Percentiles rank a stretch among this genome's conserved stretches.
phyloP scores from a whole-genome alignment of 2,329 filamentous ascomycete genomes.

The Cytospora chrysosperma region DNA sequence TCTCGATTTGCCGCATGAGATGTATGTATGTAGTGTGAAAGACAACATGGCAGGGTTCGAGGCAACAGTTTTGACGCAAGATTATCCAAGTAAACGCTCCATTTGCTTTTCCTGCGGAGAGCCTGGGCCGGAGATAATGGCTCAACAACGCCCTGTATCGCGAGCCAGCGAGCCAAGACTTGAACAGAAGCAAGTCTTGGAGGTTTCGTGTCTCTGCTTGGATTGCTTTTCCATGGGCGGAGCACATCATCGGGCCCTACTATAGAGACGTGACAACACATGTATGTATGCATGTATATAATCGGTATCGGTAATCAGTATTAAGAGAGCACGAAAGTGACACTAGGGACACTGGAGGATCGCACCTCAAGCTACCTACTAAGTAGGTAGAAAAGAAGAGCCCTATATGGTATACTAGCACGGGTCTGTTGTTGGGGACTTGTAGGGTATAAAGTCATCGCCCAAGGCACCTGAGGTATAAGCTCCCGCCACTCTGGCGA shows the following conservation, averaged over 20 bases:
- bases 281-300: no score
- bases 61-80: background rate
- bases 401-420: background rate
- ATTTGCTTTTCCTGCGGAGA: background rate
- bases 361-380: background rate
- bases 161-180: background rate
- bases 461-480: background rate
- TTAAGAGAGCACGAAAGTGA: background rate
- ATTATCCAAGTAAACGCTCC: background rate
- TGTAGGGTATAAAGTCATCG: background rate
- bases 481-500: background rate
- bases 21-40: background rate
- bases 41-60: background rate
- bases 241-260: background rate
- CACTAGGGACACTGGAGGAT: background rate
- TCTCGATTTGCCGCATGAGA: background rate
- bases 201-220: background rate
- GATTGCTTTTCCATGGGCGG: background rate
- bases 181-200: slow-evolving; percentile 3
- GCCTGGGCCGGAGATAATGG: background rate
- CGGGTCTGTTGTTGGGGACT: background rate
- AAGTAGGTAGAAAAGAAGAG: background rate
- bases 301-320: background rate
- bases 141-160: background rate
- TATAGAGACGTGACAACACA: background rate